Base-by-base conservation (phyloP, 2,329 filamentous ascomycete species). In the Sporothrix pseudoabietina region DNA sequence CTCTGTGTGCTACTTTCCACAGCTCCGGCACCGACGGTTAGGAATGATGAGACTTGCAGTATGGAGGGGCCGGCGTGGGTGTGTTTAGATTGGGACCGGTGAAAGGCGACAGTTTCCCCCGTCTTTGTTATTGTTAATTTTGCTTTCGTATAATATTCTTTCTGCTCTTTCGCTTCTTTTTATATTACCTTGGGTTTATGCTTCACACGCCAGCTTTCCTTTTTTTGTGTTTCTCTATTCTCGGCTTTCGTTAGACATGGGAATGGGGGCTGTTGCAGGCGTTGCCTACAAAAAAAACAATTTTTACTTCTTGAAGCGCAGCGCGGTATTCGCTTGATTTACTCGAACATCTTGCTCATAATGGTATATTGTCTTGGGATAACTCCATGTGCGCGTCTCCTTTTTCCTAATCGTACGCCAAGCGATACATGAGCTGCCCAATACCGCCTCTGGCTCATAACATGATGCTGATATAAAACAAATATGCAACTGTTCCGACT, bases 11-110 rank as follows among this genome's bases (percentile, higher is more conserved):
- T 26, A 94, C 94, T 0, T 99, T 99, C 84, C 90, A 94, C 78
- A 98, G 94, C 87, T 97, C 91, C 79, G 96, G 96, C 4, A 97
- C 92, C 35, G 94, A 97, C 78, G 92, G 91, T 78, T 95, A 87
- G 83, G 52, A 14, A 10, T 1, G 47, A 12, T 44, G 32, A 8
- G 14, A 14, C 22, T n/a, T 3, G 7, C 12, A 49, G 52, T 41
- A 19, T 19, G 26, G 26, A 30, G 52, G 70, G 63, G 1, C 3
- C 2, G 8, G 5, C 7, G 47, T 1, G 44, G 22, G 8, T 22
- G n/a, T 30, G 16, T 12, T 39, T n/a, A 16, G 30, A 19, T 63
- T 30, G 16, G 14, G 57, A 30, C 14, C 44, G 44, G 44, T 49
- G 44, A 2, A 49, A 49, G 44, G 44, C 44, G 44, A 66, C 32